These are phyloP conservation scores for Melanomma pulvis-pyrius DNA, from an alignment of 495 filamentous ascomycete species.

Conservation along the genomic window DNA sequence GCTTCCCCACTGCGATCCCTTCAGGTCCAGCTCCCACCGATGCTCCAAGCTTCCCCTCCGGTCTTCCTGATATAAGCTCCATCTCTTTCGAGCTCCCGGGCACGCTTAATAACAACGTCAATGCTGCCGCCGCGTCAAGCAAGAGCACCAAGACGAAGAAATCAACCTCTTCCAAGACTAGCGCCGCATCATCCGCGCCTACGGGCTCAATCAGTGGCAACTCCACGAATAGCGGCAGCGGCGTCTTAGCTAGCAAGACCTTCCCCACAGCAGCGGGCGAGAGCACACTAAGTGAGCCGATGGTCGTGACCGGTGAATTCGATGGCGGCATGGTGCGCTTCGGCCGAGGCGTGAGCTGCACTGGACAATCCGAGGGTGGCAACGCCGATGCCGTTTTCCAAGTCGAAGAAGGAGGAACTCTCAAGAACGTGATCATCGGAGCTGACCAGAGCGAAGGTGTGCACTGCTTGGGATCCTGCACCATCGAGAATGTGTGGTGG, in stretches of 20 bases:
- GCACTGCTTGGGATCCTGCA: slow-evolving; percentile 52
- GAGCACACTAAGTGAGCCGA: slow-evolving; percentile 5
- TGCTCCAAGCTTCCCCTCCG: not conserved
- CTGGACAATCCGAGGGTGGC: slow-evolving; percentile 47
- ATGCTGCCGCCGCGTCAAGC: not conserved
- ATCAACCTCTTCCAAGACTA: not conserved
- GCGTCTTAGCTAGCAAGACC: not conserved
- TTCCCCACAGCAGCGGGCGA: slow-evolving; percentile 5
- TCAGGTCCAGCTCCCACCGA: not conserved
- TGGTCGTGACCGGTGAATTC: slow-evolving; percentile 2
- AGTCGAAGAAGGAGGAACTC: slow-evolving; percentile 46
- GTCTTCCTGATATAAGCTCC: not conserved
- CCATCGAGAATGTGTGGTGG: slow-evolving; percentile 54
- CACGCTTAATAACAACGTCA: not conserved
- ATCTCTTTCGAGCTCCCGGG: not conserved
- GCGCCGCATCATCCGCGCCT: not conserved
- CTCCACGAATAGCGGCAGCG: not conserved
- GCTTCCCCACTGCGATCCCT: not conserved
- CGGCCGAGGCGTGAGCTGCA: slow-evolving; percentile 39
- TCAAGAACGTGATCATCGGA: slow-evolving; percentile 53
- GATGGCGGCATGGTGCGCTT: slow-evolving; percentile 22
- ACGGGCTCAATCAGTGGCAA: not conserved
- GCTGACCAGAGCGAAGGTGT: slow-evolving; percentile 52
- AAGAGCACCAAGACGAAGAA: not conserved
- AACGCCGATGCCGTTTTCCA: slow-evolving; percentile 49